Evolutionary conservation across 2,329 filamentous ascomycete genomes (phyloP).

Genomic region (Fusarium coicis): DNA sequence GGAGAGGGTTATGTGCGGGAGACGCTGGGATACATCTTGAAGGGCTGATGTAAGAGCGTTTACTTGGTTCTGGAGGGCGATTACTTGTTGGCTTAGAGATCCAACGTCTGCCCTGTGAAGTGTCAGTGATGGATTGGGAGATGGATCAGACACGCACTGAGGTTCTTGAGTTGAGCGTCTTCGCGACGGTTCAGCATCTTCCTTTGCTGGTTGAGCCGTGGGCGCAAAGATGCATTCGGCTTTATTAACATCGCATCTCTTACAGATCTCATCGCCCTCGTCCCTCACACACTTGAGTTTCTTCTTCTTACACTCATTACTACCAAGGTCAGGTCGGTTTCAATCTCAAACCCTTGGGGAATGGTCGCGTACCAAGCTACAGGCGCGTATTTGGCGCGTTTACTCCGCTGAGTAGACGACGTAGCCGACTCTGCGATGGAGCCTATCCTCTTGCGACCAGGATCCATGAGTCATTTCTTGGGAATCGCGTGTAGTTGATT

Average conservation of each 20-base stretch:
- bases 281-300: constrained; percentile 18
- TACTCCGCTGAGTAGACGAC: neutral
- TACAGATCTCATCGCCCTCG: neutral
- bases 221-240: constrained; percentile 3
- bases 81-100: neutral
- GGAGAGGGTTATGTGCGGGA: neutral
- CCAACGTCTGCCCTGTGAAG: neutral
- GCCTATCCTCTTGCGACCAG: neutral
- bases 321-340: neutral
- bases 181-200: neutral
- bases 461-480: neutral
- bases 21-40: constrained; percentile 7
- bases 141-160: neutral
- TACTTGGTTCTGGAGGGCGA: neutral
- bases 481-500: neutral
- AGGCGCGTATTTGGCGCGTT: constrained; percentile 20
- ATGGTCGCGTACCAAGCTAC: constrained; percentile 7
- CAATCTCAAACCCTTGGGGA: too few relatives aligned
- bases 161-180: neutral
- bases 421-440: neutral
- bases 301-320: constrained; percentile 17
- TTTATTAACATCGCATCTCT: neutral
- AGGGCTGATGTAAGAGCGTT: neutral
- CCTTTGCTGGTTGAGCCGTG: neutral
- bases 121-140: rapidly evolving